Evolutionary conservation across 192 early-diverging fungal species (phyloP).

Genomic region (Mortierella claussenii): DNA sequence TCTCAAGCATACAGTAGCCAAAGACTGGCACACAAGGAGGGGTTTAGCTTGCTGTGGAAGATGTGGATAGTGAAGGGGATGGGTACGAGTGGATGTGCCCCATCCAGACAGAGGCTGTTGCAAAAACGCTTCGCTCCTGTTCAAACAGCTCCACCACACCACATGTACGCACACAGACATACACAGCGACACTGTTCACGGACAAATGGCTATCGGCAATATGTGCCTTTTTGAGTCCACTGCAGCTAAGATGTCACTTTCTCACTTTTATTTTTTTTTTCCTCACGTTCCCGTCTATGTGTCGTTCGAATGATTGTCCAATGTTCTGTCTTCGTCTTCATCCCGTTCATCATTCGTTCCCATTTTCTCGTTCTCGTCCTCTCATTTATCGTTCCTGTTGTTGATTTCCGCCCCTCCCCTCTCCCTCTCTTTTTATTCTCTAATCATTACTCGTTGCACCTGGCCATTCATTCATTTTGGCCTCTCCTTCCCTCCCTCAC

Average conservation of each 20-base stretch:
- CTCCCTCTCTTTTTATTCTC: slow-evolving; percentile 1
- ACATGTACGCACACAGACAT: background rate
- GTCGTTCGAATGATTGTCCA: background rate
- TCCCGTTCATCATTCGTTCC: background rate
- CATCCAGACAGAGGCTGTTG: background rate
- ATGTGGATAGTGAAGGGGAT: too few relatives aligned
- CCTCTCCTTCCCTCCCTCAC: too few relatives aligned
- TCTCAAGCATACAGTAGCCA: background rate
- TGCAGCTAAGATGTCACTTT: background rate
- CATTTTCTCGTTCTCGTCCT: background rate
- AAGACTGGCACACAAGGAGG: too few relatives aligned
- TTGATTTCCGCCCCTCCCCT: background rate
- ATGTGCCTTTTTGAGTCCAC: background rate
- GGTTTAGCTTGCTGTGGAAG: too few relatives aligned
- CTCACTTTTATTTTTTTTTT: background rate
- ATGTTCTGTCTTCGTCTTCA: background rate
- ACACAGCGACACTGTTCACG: background rate
- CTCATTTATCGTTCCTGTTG: background rate
- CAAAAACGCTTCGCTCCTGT: background rate
- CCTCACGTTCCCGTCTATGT: background rate
- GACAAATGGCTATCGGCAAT: background rate
- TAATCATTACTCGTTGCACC: background rate
- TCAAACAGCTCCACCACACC: background rate
- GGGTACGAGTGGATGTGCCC: too few relatives aligned
- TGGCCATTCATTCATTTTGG: background rate